Base-by-base conservation (phyloP, 1,284 basidiomycete species). In the Rhodotorula sp. region DNA sequence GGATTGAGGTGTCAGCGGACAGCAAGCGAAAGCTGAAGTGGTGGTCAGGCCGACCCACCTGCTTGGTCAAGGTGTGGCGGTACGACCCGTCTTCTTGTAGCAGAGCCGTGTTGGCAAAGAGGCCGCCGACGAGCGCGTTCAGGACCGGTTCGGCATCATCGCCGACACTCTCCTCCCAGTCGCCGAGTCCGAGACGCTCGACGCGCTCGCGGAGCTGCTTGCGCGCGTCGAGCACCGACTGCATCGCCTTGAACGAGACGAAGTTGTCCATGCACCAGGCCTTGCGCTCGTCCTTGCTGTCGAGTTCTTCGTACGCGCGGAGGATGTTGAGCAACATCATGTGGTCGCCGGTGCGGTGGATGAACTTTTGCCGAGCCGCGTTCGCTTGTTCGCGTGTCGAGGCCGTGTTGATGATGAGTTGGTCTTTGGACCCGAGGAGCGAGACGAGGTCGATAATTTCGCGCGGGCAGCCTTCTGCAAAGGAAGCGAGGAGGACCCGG, bases 241-340 rank as follows among this genome's bases (percentile, higher is more conserved):
- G 46, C 68, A 80, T 71, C 7, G 77, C 69, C 60, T 75, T 75
- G 51, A 49, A 44, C 33, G 72, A 73, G 57, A 78, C 78, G 74
- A 86, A 91, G 78, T 95, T 89, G 69, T 87, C 85, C 66, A 86
- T 84, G 81, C 92, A 95, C 94, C 94, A 97, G 45, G 87, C 85
- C 69, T 82, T 71, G 56, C 75, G 65, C 60, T 77, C 73, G 64
- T 69, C 74, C 44, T 66, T 63, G 3, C 62, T 61, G 12, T 77
- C 68, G 15, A 89, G 81, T 67, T 88, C 86, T 48, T 78, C 76
- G 59, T 69, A 79, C n/a, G 80, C 79, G n/a, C 79, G 77, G 2
- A 82, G 75, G 42, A 80, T 73, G 68, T 79, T 79, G 42, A 79
- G 64, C 3, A 80, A 66, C 30, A 69, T 72, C 29, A 77, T 26